Evolutionary conservation across 768 basidiomycete species (phyloP), one percentile per base, ranked within the genome.

Genomic region (Tricholoma flavovirens): DNA sequence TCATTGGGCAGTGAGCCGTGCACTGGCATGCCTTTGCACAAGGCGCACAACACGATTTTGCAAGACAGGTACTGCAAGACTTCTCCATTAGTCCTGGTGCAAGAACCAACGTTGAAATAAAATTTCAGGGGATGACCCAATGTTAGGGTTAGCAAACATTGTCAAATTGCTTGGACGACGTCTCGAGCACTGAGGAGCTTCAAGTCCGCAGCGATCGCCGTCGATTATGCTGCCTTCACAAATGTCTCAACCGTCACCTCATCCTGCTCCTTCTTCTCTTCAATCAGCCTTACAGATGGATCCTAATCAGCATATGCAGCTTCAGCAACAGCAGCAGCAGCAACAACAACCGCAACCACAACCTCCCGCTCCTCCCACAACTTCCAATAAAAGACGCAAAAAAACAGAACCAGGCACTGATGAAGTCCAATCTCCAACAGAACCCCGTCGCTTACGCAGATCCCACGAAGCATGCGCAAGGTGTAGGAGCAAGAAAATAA

Each of bases 401-500:
- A 86, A 86, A 71, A 72, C 74, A 1, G 84, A 85, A 50, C 73
- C 75, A 2, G 75, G 74, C 24, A 76, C 75, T 11, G 85, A 83
- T 54, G 86, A 84, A n/a, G 71, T 73, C 43, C 65, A 73, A 35
- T 71, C 80, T 15, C 73, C 83, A 42, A 79, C 84, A 54, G 90
- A 91, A 70, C 87, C 89, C 43, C 81, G 91, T 65, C 82, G 90
- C 54, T 80, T 93, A 65, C 79, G 91, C 64, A 84, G 91, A 67
- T 91, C 90, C 65, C 91, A 93, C 74, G 91, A 93, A 75, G 90
- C 91, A 60, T 93, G 91, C 77, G 87, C 91, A 61, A 82, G 91
- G 70, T 93, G 91, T 80, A 88, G 91, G 82, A 87, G 86, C 77
- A 93, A 93, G 84, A 93, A 93, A 87, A 93, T 93, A 75, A 93